Conservation (phyloP, 768 basidiomycete species). For the Suillus hirtellus region DNA sequence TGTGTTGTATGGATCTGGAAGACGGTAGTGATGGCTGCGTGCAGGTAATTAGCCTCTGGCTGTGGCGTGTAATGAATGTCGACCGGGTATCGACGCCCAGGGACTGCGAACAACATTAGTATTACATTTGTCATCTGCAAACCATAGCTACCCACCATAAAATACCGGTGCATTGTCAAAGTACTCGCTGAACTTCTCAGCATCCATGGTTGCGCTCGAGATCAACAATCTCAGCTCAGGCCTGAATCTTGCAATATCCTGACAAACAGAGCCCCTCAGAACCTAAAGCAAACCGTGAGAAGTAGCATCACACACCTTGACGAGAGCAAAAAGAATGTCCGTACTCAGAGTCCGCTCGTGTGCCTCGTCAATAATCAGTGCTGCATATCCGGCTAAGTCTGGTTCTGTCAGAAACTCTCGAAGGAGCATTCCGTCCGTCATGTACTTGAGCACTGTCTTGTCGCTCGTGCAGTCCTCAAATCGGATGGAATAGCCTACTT, state of each 20-base stretch:
- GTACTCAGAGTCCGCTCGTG: slow-evolving; percentile 98
- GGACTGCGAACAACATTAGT: slow-evolving; percentile 54
- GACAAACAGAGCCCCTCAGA: slow-evolving; percentile 23
- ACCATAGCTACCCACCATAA: slow-evolving; percentile 57
- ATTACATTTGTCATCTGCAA: neutral
- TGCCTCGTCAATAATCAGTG: slow-evolving; percentile 96
- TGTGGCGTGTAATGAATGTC: slow-evolving; percentile 99
- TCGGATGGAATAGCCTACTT: slow-evolving; percentile 99
- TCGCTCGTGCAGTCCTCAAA: slow-evolving; percentile 99
- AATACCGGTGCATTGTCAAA: slow-evolving; percentile 97
- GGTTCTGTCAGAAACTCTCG: slow-evolving; percentile 98
- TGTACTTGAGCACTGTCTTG: slow-evolving; percentile 98
- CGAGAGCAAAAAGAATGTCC: slow-evolving; percentile 96
- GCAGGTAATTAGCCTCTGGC: slow-evolving; percentile 98
- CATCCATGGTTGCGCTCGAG: slow-evolving; percentile 96
- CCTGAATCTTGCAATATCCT: slow-evolving; percentile 97
- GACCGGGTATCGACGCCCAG: slow-evolving; percentile 95
- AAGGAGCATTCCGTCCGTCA: slow-evolving; percentile 99
- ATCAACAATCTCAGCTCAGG: slow-evolving; percentile 93
- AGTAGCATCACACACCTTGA: slow-evolving; percentile 74
- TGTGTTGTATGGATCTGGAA: slow-evolving; percentile 99
- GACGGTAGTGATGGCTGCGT: slow-evolving; percentile 97
- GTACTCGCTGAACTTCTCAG: slow-evolving; percentile 96
- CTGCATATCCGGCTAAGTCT: slow-evolving; percentile 91
- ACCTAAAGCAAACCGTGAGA: slow-evolving; percentile 20